Evolutionary conservation across 2,329 filamentous ascomycete genomes (phyloP).

Genomic region (Xenoacremonium recifei): DNA sequence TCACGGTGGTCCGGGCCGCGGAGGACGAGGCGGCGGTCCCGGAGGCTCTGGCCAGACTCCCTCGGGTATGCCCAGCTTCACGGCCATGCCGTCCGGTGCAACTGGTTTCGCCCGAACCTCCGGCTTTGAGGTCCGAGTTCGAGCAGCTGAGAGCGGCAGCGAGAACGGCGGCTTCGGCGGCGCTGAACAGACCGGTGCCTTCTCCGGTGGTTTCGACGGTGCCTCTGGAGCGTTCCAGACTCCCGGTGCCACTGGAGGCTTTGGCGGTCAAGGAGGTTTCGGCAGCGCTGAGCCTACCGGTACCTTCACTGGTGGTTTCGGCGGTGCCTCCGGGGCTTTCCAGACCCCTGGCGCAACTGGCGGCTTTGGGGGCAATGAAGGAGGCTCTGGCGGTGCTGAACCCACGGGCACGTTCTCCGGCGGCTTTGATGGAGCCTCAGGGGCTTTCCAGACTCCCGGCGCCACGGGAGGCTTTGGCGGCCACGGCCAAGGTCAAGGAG

Average conservation of each 20-base stretch:
- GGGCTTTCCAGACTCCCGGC: background rate
- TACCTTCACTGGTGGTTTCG: background rate
- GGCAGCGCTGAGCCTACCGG: conserved; percentile 9
- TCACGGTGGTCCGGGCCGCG: background rate
- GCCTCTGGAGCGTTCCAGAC: background rate
- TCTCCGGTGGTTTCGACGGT: background rate
- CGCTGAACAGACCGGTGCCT: too few species aligned
- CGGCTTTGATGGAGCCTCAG: background rate
- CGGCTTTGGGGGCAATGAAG: too few species aligned
- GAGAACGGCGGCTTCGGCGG: too few species aligned
- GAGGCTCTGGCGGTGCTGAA: too few species aligned
- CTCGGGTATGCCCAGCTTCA: conserved; percentile 5
- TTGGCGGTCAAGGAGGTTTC: background rate
- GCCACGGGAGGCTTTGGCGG: background rate
- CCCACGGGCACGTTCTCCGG: background rate
- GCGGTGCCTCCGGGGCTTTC: too few species aligned
- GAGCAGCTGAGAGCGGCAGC: too few species aligned
- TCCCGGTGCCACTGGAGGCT: background rate
- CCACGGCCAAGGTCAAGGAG: background rate
- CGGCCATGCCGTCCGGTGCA: conserved; percentile 4
- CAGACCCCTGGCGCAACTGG: too few species aligned
- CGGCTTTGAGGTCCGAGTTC: too few species aligned
- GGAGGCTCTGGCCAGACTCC: background rate
- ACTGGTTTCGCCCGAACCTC: too few species aligned
- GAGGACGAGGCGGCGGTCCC: background rate